Evolutionary conservation across 2,329 filamentous ascomycete genomes (phyloP), one percentile per base, ranked within the genome.

Genomic region (Cladosporium austrohemisphaericum): DNA sequence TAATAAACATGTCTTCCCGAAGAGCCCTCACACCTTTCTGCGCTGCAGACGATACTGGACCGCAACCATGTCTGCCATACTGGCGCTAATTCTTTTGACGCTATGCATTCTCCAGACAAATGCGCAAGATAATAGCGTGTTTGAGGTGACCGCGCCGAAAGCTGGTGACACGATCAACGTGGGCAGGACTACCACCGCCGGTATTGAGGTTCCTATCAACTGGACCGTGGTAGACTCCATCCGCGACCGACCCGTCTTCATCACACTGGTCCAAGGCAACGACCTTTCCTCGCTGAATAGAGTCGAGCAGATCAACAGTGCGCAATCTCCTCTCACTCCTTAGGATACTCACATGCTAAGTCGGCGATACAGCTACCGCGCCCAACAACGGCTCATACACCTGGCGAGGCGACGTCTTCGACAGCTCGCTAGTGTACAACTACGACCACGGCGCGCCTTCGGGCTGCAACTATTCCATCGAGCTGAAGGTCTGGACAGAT

Each of bases 381-480:
- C 31, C 40, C 8, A 50, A 50, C 10, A 50, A 32, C 19, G 47
- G 47, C 29, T 36, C 37, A 13, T 50, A 50, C 13, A 41, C 47
- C n/a, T 50, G 47, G 47, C 29, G 7, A 4, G 29, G 31, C 16
- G 26, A 50, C 22, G n/a, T 10, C 11, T 50, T 28, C 47, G n/a
- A 35, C 13, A 43, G 37, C 38, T 14, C 37, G n/a, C 32, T 50
- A 6, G 47, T 36, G 6, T 41, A 35, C 14, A 31, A 14, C 3
- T 50, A 43, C 38, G 26, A 23, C 37, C 31, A 36, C 11, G 47
- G 38, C 8, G 29, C 43, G 2, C 29, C 35, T n/a, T 45, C 38
- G n/a, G 51, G 40, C 11, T 53, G 51, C 20, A 51, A 53, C 20
- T 53, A 53, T 36, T 45, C 51, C 3, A 43, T 53, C 13, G 43